Evolutionary conservation across 2,329 filamentous ascomycete genomes (phyloP).

Genomic region (Fusarium subtropicale): DNA sequence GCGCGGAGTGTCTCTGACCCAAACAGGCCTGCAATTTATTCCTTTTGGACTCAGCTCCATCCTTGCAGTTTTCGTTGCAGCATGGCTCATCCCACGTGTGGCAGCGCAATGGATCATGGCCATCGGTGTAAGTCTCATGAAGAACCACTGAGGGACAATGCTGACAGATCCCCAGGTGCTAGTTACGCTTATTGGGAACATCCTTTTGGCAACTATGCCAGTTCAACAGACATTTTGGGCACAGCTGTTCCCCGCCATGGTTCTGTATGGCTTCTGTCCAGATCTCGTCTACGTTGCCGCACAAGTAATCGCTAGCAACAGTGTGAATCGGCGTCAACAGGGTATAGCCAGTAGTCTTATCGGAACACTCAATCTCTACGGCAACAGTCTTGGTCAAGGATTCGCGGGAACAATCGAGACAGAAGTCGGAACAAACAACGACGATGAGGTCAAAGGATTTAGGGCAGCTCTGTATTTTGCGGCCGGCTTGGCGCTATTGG

Average conservation of each 20-base stretch:
- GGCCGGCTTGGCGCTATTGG: conserved; percentile 10
- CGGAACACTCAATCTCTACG: conserved; percentile 53
- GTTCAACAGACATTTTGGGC: conserved; percentile 56
- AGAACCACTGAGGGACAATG: not conserved
- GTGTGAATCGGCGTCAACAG: conserved; percentile 60
- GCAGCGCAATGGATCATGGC: conserved; percentile 61
- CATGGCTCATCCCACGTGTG: conserved; percentile 60
- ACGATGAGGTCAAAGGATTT: conserved; percentile 6
- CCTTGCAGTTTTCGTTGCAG: conserved; percentile 37
- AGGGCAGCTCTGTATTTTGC: conserved; percentile 25
- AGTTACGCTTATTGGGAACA: conserved; percentile 1
- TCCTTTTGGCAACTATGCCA: conserved; percentile 56
- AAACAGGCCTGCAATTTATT: conserved; percentile 2
- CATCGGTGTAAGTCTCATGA: conserved; percentile 50
- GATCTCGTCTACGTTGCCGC: conserved; percentile 64
- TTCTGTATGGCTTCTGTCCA: conserved; percentile 54
- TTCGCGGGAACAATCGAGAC: conserved; percentile 53
- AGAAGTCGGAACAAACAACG: conserved; percentile 16
- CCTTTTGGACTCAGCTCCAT: conserved; percentile 17
- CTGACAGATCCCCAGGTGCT: not conserved
- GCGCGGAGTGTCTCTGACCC: conserved; percentile 53
- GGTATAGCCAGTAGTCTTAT: conserved; percentile 63
- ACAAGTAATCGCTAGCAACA: conserved; percentile 66
- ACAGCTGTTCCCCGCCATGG: conserved; percentile 55
- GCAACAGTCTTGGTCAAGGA: conserved; percentile 49